phyloP scores from a whole-genome alignment of 2,329 filamentous ascomycete genomes.

The Domatiomyces catenatus region DNA sequence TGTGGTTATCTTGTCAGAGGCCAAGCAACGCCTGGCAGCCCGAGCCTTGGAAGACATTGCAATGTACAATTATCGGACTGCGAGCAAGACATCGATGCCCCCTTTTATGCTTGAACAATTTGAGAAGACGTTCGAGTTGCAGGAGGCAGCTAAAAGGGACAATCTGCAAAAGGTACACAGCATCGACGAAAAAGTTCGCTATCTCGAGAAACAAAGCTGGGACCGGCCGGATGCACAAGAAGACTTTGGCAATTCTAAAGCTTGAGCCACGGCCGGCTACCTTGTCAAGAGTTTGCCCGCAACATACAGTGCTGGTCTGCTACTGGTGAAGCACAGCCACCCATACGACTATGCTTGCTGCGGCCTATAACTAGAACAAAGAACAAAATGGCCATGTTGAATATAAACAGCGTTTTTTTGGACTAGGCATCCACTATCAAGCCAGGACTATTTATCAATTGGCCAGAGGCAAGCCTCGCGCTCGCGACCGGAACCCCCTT shows the following conservation, averaged over 20 bases:
- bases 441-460: not conserved
- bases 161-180: conserved; percentile 40
- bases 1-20: conserved; percentile 57
- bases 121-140: conserved; percentile 41
- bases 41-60: conserved; percentile 63
- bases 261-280: not conserved
- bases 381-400: not conserved
- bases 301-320: not conserved
- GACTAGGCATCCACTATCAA: not conserved
- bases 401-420: not conserved
- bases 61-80: conserved; percentile 55
- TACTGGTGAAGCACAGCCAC: not conserved
- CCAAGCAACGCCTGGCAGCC: conserved; percentile 56
- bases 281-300: not conserved
- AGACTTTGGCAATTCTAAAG: conserved; percentile 37
- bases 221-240: conserved; percentile 56
- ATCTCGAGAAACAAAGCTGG: conserved; percentile 60
- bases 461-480: not conserved
- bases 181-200: conserved; percentile 43
- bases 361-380: not conserved
- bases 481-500: not conserved
- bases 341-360: not conserved
- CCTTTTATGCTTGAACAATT: conserved; percentile 49
- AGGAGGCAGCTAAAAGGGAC: conserved; percentile 42
- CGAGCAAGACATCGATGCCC: conserved; percentile 41